A percentile compares a stretch with the other conserved stretches of the same genome.
Evolutionary conservation across 257 asterid genomes (phyloP).

Genomic region (Plantago elongata): DNA sequence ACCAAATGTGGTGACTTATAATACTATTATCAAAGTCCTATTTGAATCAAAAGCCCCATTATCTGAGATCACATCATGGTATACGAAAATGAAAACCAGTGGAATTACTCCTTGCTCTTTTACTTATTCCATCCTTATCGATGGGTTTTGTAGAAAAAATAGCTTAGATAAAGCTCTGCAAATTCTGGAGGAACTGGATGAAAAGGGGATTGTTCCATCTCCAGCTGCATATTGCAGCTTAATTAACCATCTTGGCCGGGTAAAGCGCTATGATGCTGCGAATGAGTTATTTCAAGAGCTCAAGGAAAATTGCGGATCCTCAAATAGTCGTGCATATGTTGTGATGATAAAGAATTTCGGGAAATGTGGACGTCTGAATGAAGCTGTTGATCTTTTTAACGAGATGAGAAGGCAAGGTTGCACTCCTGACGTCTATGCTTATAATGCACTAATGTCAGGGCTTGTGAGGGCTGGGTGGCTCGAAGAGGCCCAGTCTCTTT

Average conservation of each 20-base stretch:
- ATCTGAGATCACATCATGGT: conserved; percentile 57
- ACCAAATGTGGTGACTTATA: conserved; percentile 82
- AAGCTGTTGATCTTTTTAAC: conserved; percentile 47
- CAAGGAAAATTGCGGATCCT: conserved; percentile 50
- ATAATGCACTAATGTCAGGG: conserved; percentile 59
- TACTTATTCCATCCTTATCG: conserved; percentile 80
- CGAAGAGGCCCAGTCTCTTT: conserved; percentile 51
- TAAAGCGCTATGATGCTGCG: conserved; percentile 78
- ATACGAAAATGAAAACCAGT: conserved; percentile 55
- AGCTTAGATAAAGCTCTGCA: conserved; percentile 64
- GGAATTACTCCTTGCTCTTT: conserved; percentile 67
- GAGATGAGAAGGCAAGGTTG: conserved; percentile 54
- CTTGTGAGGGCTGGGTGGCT: conserved; percentile 50
- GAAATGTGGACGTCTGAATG: conserved; percentile 43
- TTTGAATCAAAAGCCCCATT: conserved; percentile 60
- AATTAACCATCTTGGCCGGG: conserved; percentile 70
- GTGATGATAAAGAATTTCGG: conserved; percentile 58
- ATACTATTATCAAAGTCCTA: conserved; percentile 70
- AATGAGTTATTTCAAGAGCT: conserved; percentile 50
- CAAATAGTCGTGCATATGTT: conserved; percentile 55
- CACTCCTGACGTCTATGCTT: conserved; percentile 49
- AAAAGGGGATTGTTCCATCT: conserved; percentile 86
- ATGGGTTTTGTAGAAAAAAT: conserved; percentile 80
- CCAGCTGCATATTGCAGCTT: conserved; percentile 98
- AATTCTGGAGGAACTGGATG: conserved; percentile 95